Evolutionary conservation across 495 filamentous ascomycete genomes (phyloP), one percentile per base, ranked within the genome.

Genomic region (Aspergillus campestris): DNA sequence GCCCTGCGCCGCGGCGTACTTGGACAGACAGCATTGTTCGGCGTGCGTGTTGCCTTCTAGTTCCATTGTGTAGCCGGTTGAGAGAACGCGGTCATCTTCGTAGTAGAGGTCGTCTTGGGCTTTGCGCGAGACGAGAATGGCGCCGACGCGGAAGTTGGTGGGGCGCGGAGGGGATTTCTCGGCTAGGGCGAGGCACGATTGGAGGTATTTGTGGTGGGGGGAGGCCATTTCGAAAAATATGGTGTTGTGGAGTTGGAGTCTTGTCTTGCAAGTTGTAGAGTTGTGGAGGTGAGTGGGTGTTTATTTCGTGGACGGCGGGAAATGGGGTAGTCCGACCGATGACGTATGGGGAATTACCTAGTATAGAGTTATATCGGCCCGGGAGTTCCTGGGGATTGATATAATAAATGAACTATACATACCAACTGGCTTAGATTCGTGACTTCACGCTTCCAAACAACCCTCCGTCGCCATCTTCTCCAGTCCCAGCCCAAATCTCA

Each of bases 41-140:
- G 92, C 92, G 52, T 98, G 92, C 0, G 89, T 95, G 73, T 98
- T 98, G 10, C 90, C 92, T 0, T 79, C 74, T 8, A 92, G 80
- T 59, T 97, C 91, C 51, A 95, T 77, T 7, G 90, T 94, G 71
- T 90, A 96, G 40, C 91, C 89, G 2, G 87, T 90, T 2, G 86
- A 77, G 34, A 95, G 75, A 51, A 94, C 72, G 11, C 52, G 55
- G 49, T 74, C 67, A 52, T 84, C 76, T 28, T 69, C 59, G 7
- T 45, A 48, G 41, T 42, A 51, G 38, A 50, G 43, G 38, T 66
- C 61, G 15, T 51, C 45, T 32, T 67, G 18, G 18, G 18, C 61
- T 55, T 58, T 51, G 24, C 75, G 52, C 39, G 81, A 73, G 27
- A 95, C 70, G 28, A 97, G 69, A 36, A 95, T 56, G 6, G 92